Conservation (phyloP, 2,329 filamentous ascomycete species). For the Epichloe gansuensis region DNA sequence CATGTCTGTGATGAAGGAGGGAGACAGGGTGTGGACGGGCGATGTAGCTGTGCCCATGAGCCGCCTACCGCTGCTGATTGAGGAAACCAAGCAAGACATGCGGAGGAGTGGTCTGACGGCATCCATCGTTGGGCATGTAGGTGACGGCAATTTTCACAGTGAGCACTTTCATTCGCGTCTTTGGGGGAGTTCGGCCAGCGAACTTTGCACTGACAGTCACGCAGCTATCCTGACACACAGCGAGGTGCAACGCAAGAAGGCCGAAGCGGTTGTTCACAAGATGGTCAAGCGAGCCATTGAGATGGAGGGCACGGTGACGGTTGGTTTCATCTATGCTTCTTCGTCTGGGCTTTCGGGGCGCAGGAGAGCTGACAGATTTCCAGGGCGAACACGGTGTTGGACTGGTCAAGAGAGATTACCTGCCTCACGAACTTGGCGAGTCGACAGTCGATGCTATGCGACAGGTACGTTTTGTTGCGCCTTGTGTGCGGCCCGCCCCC, state of each 20-base stretch:
- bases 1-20: slow-evolving; percentile 50
- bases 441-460: slow-evolving; percentile 71
- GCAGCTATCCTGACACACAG: slow-evolving; percentile 45
- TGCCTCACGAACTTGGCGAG: slow-evolving; percentile 64
- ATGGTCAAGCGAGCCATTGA: slow-evolving; percentile 82
- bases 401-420: slow-evolving; percentile 72
- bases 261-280: slow-evolving; percentile 60
- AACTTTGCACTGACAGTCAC: background rate
- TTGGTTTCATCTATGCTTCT: slow-evolving; percentile 16
- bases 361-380: slow-evolving; percentile 3
- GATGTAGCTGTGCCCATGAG: slow-evolving; percentile 78
- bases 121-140: slow-evolving; percentile 57
- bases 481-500: background rate
- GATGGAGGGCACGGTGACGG: slow-evolving; percentile 72
- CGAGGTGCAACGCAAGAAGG: slow-evolving; percentile 51
- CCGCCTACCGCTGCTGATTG: slow-evolving; percentile 59
- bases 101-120: slow-evolving; percentile 29
- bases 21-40: slow-evolving; percentile 72
- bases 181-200: background rate
- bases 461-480: slow-evolving; percentile 39
- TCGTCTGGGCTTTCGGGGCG: background rate
- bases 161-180: slow-evolving; percentile 11
- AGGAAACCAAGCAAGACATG: slow-evolving; percentile 47
- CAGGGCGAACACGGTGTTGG: slow-evolving; percentile 74
- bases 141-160: slow-evolving; percentile 68